phyloP scores from a whole-genome alignment of 441 rosid genomes.

The Arabidopsis lyrata region DNA sequence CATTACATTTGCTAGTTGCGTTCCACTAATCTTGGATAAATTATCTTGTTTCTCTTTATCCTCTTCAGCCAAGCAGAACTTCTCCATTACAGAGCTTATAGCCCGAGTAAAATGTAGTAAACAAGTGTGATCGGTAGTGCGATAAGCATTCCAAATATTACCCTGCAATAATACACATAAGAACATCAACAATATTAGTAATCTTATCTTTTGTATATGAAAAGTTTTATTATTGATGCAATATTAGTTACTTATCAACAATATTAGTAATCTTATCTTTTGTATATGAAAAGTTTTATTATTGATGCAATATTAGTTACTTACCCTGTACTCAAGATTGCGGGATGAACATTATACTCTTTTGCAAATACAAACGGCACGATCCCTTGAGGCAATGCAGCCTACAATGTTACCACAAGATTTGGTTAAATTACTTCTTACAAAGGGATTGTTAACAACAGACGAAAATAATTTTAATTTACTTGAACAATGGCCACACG shows the following conservation, averaged over 20 bases:
- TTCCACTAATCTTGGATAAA: slow-evolving; percentile 20
- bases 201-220: background rate
- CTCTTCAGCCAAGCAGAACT: slow-evolving; percentile 23
- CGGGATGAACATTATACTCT: slow-evolving; percentile 72
- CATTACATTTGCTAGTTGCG: slow-evolving; percentile 28
- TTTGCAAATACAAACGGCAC: slow-evolving; percentile 76
- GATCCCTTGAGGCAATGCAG: slow-evolving; percentile 76
- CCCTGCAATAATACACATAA: slow-evolving; percentile 56
- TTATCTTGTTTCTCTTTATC: slow-evolving; percentile 27
- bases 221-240: background rate
- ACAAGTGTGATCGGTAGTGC: slow-evolving; percentile 82
- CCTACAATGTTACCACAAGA: slow-evolving; percentile 42
- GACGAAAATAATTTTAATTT: background rate
- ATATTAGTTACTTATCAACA: slow-evolving; percentile 38
- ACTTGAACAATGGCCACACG: slow-evolving; percentile 93
- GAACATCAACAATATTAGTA: background rate
- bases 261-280: slow-evolving; percentile 6
- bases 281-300: background rate
- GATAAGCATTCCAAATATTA: slow-evolving; percentile 84
- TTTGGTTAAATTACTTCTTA: background rate
- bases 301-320: slow-evolving; percentile 20
- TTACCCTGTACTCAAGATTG: slow-evolving; percentile 71
- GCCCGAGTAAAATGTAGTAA: slow-evolving; percentile 77
- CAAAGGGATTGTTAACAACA: slow-evolving; percentile 1
- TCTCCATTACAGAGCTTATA: slow-evolving; percentile 44